Evolutionary conservation across 345 rosid genomes (phyloP).

Genomic region (Odontarrhena argentea): DNA sequence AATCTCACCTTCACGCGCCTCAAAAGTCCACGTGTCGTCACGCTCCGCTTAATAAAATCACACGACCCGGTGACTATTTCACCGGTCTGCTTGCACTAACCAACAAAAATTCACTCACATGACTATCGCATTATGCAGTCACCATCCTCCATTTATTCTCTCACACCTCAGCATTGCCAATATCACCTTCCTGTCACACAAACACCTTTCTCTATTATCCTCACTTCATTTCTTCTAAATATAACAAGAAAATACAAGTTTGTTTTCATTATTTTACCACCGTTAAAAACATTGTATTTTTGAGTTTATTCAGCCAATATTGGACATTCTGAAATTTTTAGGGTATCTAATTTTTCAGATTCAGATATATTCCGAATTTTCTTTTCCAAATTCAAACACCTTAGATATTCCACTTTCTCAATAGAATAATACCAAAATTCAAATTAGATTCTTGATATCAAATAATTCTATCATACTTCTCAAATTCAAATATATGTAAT

Average conservation of each 20-base stretch:
- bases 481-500: no score
- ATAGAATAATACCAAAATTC: no score
- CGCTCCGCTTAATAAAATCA: constrained; percentile 24
- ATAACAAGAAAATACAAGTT: not conserved
- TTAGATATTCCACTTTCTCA: no score
- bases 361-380: no score
- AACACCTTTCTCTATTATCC: constrained; percentile 30
- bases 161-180: constrained; percentile 23
- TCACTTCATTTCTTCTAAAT: not conserved
- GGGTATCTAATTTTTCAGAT: no score
- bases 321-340: no score
- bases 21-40: not conserved
- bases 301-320: no score
- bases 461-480: no score
- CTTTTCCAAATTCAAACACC: no score
- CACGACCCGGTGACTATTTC: constrained; percentile 17
- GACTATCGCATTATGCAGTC: constrained; percentile 35
- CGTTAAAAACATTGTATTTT: no score
- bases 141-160: constrained; percentile 27
- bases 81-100: constrained; percentile 21
- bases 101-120: constrained; percentile 34
- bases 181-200: constrained; percentile 25
- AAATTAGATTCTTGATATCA: no score
- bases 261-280: no score
- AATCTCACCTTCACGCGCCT: constrained; percentile 32